phyloP scores from a whole-genome alignment of 805 yeast species.

The Metschnikowia colocasiae region DNA sequence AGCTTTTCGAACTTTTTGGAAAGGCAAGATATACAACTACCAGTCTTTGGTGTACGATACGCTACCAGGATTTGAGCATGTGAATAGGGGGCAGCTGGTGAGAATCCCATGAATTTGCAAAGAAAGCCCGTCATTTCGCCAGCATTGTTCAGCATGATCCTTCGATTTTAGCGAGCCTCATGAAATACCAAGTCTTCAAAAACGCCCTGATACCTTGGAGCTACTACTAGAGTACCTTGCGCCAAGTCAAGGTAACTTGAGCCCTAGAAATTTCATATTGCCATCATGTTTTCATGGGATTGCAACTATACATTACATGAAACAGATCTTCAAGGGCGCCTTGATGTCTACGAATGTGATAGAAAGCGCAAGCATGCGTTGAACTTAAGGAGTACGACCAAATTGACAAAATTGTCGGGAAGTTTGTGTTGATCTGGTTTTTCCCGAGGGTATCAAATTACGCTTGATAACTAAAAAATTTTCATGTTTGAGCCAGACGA shows the following conservation, averaged over 20 bases:
- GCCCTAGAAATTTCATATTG: conserved; percentile 8
- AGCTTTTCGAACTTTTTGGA: conserved; percentile 26
- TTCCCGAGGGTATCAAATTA: conserved; percentile 8
- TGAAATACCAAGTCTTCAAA: conserved; percentile 24
- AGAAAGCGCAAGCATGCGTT: conserved; percentile 28
- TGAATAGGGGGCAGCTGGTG: conserved; percentile 19
- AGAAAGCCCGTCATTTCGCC: conserved; percentile 22
- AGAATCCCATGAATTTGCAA: conserved; percentile 5
- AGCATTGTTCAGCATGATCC: conserved; percentile 28
- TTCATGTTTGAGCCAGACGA: background rate
- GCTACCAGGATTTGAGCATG: conserved; percentile 23
- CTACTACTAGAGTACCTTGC: conserved; percentile 27
- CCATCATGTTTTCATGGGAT: conserved; percentile 24
- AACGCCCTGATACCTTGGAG: conserved; percentile 18
- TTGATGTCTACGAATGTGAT: conserved; percentile 21
- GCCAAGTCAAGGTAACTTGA: conserved; percentile 18
- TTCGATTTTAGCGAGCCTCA: conserved; percentile 24
- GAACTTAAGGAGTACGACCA: conserved; percentile 24
- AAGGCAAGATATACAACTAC: conserved; percentile 20
- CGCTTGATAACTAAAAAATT: background rate
- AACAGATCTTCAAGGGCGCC: background rate
- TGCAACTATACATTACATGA: conserved; percentile 9
- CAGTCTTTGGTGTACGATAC: conserved; percentile 28
- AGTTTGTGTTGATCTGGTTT: conserved; percentile 22
- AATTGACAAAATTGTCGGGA: conserved; percentile 33